These are phyloP conservation scores for Suillus clintonianus DNA, from an alignment of 768 basidiomycete species.

Conservation along the genomic window DNA sequence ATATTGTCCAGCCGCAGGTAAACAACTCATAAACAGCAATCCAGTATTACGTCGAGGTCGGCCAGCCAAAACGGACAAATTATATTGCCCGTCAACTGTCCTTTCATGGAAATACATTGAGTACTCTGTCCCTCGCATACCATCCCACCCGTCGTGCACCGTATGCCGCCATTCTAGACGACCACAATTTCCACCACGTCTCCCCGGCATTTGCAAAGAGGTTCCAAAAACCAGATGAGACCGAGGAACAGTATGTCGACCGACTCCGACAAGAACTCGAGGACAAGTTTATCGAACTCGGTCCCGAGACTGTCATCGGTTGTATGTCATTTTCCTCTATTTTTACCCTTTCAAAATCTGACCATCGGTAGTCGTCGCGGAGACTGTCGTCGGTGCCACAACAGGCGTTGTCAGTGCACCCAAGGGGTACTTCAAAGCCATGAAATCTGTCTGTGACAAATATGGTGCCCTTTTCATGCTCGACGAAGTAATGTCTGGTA, in stretches of 20 bases:
- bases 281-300: slow-evolving; percentile 80
- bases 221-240: slow-evolving; percentile 70
- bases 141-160: slow-evolving; percentile 70
- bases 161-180: slow-evolving; percentile 66
- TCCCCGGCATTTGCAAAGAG: slow-evolving; percentile 86
- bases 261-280: slow-evolving; percentile 81
- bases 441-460: slow-evolving; percentile 81
- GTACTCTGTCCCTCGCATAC: slow-evolving; percentile 65
- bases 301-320: slow-evolving; percentile 79
- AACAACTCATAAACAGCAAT: slow-evolving; percentile 12
- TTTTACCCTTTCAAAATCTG: background rate
- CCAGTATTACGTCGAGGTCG: slow-evolving; percentile 71
- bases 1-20: background rate
- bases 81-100: slow-evolving; percentile 80
- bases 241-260: slow-evolving; percentile 77
- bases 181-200: slow-evolving; percentile 76
- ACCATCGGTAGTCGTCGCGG: slow-evolving; percentile 62
- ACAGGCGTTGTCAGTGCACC: slow-evolving; percentile 77
- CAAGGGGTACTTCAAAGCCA: slow-evolving; percentile 83
- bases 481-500: slow-evolving; percentile 92
- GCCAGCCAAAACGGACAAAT: slow-evolving; percentile 69
- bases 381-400: slow-evolving; percentile 87
- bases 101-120: slow-evolving; percentile 84
- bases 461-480: slow-evolving; percentile 75
- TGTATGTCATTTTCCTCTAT: slow-evolving; percentile 47